Conservation (phyloP, 805 yeast genomes). For the Pichia exigua region DNA sequence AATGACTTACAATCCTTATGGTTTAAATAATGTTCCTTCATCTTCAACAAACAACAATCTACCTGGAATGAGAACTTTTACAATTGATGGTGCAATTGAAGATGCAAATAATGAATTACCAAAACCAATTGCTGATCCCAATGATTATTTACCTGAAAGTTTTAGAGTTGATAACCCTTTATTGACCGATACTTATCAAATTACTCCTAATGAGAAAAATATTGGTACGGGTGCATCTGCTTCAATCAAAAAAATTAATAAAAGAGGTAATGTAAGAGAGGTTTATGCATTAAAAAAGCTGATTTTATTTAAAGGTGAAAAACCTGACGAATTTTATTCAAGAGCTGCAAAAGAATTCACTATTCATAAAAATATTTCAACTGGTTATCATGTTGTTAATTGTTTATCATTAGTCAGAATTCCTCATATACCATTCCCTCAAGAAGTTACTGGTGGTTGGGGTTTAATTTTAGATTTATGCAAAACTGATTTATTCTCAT, state of each 20-base stretch:
- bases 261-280: conserved; percentile 17
- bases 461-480: conserved; percentile 69
- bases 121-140: conserved; percentile 66
- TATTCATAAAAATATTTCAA: conserved; percentile 48
- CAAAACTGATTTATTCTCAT: conserved; percentile 48
- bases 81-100: conserved; percentile 17
- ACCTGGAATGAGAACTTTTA: conserved; percentile 19
- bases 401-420: conserved; percentile 51
- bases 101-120: conserved; percentile 44
- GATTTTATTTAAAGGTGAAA: conserved; percentile 52
- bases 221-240: conserved; percentile 75
- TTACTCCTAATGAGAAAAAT: conserved; percentile 38
- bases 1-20: conserved; percentile 61
- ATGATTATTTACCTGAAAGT: conserved; percentile 52
- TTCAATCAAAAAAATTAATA: conserved; percentile 49
- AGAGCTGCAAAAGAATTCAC: conserved; percentile 66
- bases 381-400: conserved; percentile 56
- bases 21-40: conserved; percentile 21
- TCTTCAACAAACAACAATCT: not conserved
- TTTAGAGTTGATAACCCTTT: conserved; percentile 44
- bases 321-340: conserved; percentile 62
- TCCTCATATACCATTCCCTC: conserved; percentile 51
- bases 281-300: conserved; percentile 68
- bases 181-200: conserved; percentile 50
- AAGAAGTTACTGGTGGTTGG: conserved; percentile 60